These are phyloP conservation scores for Emmonsiellopsis sp. DNA, from an alignment of 2,329 filamentous ascomycete species.

Conservation along the genomic window DNA sequence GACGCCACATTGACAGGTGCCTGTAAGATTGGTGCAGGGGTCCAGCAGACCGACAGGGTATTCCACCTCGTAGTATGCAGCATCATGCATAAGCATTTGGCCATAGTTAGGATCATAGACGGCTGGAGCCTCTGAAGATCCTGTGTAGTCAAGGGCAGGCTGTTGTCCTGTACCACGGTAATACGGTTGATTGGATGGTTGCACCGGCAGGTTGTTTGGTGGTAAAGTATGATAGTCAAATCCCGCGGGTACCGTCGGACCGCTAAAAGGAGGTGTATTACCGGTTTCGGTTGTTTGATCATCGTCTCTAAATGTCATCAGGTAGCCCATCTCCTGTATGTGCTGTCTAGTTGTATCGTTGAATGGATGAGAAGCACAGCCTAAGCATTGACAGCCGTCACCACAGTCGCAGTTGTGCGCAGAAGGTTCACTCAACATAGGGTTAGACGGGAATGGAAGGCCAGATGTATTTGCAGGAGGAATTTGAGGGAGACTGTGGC, in stretches of 20 bases:
- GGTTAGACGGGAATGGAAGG: not conserved
- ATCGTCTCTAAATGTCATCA: slow-evolving; percentile 28
- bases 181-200: not conserved
- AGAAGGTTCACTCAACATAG: not conserved
- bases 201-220: not conserved
- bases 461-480: not conserved
- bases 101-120: slow-evolving; percentile 3
- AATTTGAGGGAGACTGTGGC: not conserved
- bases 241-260: slow-evolving; percentile 8
- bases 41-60: slow-evolving; percentile 29
- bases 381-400: slow-evolving; percentile 36
- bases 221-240: slow-evolving; percentile 15
- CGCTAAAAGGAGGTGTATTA: slow-evolving; percentile 14
- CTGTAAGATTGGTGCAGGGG: slow-evolving; percentile 38
- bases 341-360: slow-evolving; percentile 36
- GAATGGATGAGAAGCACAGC: slow-evolving; percentile 37
- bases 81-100: slow-evolving; percentile 30
- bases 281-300: slow-evolving; percentile 16
- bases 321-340: slow-evolving; percentile 36
- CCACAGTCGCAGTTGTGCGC: slow-evolving; percentile 29
- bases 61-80: slow-evolving; percentile 33
- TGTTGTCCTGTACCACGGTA: not conserved
- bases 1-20: slow-evolving; percentile 43
- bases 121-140: not conserved
- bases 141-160: slow-evolving; percentile 8